Conservation (phyloP, 1,284 basidiomycete genomes). For the Psilocybe mexicana region DNA sequence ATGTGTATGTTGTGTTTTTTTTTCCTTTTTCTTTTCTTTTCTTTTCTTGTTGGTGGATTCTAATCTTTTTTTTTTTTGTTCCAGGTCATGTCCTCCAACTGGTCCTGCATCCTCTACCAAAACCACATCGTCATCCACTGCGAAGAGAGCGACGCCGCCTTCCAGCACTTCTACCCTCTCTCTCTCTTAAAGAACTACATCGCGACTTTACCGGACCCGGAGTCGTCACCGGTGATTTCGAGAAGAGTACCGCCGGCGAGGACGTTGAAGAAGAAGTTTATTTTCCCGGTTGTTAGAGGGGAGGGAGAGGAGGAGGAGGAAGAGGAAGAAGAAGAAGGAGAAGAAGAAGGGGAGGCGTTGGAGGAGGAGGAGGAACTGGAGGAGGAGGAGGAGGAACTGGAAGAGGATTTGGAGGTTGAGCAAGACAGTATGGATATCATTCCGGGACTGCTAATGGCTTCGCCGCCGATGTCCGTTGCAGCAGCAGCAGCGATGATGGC, state of each 20-base stretch:
- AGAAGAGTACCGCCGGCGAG: slow-evolving; percentile 32
- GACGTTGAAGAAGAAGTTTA: slow-evolving; percentile 36
- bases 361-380: slow-evolving; percentile 2
- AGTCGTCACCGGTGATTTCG: slow-evolving; percentile 39
- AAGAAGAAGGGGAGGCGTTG: slow-evolving; percentile 6
- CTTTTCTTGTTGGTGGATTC: not conserved
- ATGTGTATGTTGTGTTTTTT: slow-evolving; percentile 56
- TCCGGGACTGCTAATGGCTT: no score
- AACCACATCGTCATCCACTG: slow-evolving; percentile 70
- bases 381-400: not conserved
- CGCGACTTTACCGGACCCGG: slow-evolving; percentile 28
- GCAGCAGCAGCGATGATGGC: no score
- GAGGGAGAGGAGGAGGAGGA: not conserved
- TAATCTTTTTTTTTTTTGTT: not conserved
- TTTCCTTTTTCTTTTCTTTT: slow-evolving; percentile 2
- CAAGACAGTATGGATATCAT: not conserved
- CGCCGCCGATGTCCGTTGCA: no score
- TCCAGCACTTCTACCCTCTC: slow-evolving; percentile 60
- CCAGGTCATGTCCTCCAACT: slow-evolving; percentile 63
- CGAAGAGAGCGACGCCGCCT: slow-evolving; percentile 57
- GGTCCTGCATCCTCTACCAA: slow-evolving; percentile 68
- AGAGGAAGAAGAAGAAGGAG: slow-evolving; percentile 5
- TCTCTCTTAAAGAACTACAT: slow-evolving; percentile 43
- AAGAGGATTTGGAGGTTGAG: no score
- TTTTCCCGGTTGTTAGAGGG: slow-evolving; percentile 26